Conservation (phyloP, 202 grass and related monocot genomes). For the Hordeum pubiflorum region DNA sequence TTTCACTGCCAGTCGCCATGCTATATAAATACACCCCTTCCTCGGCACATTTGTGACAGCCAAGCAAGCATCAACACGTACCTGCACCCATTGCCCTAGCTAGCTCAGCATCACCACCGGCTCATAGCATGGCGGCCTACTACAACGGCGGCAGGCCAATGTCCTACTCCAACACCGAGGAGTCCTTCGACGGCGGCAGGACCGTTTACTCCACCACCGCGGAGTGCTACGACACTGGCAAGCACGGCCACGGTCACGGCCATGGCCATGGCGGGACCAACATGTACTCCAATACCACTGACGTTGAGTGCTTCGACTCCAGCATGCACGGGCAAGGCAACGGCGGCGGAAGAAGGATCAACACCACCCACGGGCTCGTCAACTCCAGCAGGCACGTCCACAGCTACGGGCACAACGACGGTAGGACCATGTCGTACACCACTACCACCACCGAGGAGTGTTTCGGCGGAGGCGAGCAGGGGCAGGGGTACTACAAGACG, state of each 20-base stretch:
- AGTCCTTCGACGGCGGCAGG: background rate
- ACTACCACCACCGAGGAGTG: background rate
- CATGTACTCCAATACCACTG: conserved; percentile 23
- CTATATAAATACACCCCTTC: conserved; percentile 35
- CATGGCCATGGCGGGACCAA: background rate
- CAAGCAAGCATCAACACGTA: background rate
- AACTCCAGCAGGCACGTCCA: background rate
- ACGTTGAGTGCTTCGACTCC: background rate
- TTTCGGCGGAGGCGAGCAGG: background rate
- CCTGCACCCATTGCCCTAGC: too few species aligned
- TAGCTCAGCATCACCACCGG: background rate
- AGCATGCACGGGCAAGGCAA: background rate
- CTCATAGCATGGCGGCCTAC: background rate
- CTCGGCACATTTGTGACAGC: too few species aligned
- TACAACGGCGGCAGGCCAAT: background rate
- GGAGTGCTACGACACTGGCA: background rate
- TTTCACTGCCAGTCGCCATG: background rate
- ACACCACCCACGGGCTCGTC: background rate
- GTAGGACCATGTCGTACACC: background rate
- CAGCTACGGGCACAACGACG: background rate
- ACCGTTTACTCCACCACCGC: background rate
- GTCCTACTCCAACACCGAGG: background rate
- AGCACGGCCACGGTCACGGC: background rate
- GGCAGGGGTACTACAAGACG: background rate
- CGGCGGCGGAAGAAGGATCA: background rate